Conservation (phyloP, 345 rosid genomes). For the Lepidium sativum region DNA sequence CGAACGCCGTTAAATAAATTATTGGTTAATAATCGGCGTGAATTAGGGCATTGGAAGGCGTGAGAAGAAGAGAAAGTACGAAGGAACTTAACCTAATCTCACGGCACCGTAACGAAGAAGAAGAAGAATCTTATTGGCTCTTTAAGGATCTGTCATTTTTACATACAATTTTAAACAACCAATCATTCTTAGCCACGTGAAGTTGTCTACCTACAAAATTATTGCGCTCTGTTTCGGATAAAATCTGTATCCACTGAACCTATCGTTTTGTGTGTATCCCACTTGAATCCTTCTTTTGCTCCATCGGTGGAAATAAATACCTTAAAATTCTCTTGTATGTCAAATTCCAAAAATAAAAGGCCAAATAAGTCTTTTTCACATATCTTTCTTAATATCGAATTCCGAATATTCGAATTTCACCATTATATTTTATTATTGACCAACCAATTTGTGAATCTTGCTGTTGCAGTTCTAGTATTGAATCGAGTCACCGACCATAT, state of each 20-base stretch:
- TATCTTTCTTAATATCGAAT: too few relatives aligned
- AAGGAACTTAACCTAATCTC: slow-evolving; percentile 15
- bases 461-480: too few relatives aligned
- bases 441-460: too few relatives aligned
- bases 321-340: neutral
- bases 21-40: neutral
- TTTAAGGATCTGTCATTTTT: slow-evolving; percentile 24
- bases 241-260: slow-evolving; percentile 19
- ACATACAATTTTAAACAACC: neutral
- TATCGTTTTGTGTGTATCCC: slow-evolving; percentile 20
- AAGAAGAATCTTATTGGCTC: slow-evolving; percentile 14
- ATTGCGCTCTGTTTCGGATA: slow-evolving; percentile 22
- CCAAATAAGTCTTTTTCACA: too few relatives aligned
- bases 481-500: neutral
- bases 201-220: slow-evolving; percentile 10
- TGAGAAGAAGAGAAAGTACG: slow-evolving; percentile 7
- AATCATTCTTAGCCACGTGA: slow-evolving; percentile 15
- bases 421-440: too few relatives aligned
- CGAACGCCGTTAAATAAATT: neutral
- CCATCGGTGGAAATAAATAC: neutral
- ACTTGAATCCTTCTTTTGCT: slow-evolving; percentile 1
- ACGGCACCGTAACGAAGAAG: slow-evolving; percentile 15
- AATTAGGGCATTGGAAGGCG: slow-evolving; percentile 2
- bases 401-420: too few relatives aligned
- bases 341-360: too few relatives aligned